Conservation (phyloP, 108 stramenopile species). For the Nannochloropsis oceanica region DNA sequence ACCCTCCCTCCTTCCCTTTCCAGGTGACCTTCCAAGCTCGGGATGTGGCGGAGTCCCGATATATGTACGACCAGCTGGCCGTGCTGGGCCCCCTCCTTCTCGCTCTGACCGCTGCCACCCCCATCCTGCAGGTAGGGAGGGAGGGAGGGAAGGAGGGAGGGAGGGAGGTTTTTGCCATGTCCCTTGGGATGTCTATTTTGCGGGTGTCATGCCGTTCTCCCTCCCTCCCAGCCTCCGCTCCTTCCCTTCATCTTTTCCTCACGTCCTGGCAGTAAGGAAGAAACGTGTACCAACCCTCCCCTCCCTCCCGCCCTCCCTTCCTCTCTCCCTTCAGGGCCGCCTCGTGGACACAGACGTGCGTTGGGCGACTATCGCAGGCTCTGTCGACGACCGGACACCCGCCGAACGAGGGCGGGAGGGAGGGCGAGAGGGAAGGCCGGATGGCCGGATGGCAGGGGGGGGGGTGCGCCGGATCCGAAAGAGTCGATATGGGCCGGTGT, state of each 20-base stretch:
- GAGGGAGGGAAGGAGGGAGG: not conserved
- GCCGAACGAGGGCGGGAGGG: constrained; percentile 54
- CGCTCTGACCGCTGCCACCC: constrained; percentile 91
- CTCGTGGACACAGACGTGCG: constrained; percentile 86
- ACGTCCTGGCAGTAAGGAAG: too few species aligned
- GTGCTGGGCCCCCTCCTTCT: constrained; percentile 94
- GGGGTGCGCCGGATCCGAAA: constrained; percentile 62
- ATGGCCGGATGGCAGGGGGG: constrained; percentile 45
- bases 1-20: constrained; percentile 42
- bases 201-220: not conserved
- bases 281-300: too few species aligned
- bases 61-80: constrained; percentile 93
- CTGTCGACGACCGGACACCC: constrained; percentile 81
- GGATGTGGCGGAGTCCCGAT: constrained; percentile 84
- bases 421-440: constrained; percentile 25
- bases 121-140: constrained; percentile 45
- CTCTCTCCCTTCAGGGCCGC: constrained; percentile 46
- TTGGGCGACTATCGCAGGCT: constrained; percentile 86
- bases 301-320: not conserved
- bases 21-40: constrained; percentile 66
- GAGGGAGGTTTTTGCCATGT: not conserved
- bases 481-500: constrained; percentile 53
- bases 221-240: too few species aligned
- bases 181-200: not conserved
- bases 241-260: too few species aligned